Conservation (phyloP, 768 basidiomycete genomes). For the Mycena capillaripes region DNA sequence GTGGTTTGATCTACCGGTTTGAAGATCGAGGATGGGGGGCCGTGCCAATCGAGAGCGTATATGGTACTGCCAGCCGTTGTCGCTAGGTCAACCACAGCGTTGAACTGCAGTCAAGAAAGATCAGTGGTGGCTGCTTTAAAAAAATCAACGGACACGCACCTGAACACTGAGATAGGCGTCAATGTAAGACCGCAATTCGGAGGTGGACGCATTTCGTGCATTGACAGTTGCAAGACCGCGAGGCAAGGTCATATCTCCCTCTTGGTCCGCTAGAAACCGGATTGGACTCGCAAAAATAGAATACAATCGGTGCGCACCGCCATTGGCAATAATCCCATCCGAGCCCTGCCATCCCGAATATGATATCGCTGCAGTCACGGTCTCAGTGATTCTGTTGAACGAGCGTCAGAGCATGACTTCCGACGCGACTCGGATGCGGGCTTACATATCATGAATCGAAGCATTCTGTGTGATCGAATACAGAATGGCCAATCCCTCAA, state of each 20-base stretch:
- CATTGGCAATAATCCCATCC: background rate
- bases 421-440: background rate
- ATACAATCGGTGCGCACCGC: background rate
- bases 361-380: background rate
- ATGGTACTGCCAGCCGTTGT: conserved; percentile 20
- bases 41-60: conserved; percentile 19
- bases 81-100: conserved; percentile 30
- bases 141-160: background rate
- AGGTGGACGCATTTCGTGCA: background rate
- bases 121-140: too few relatives aligned
- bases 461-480: too few relatives aligned
- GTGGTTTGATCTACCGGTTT: too few relatives aligned
- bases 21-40: background rate
- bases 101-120: conserved; percentile 6
- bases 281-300: background rate
- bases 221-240: background rate
- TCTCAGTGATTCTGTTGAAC: background rate
- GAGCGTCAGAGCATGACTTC: background rate
- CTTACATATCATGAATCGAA: conserved; percentile 26
- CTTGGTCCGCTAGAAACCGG: background rate
- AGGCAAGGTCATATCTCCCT: background rate
- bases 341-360: too few relatives aligned
- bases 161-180: background rate
- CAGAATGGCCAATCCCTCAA: conserved; percentile 31
- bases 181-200: background rate